A percentile compares a stretch with the other conserved stretches of the same genome.
Evolutionary conservation across 257 asterid species (phyloP).

Genomic region (Knoxia roxburghii): DNA sequence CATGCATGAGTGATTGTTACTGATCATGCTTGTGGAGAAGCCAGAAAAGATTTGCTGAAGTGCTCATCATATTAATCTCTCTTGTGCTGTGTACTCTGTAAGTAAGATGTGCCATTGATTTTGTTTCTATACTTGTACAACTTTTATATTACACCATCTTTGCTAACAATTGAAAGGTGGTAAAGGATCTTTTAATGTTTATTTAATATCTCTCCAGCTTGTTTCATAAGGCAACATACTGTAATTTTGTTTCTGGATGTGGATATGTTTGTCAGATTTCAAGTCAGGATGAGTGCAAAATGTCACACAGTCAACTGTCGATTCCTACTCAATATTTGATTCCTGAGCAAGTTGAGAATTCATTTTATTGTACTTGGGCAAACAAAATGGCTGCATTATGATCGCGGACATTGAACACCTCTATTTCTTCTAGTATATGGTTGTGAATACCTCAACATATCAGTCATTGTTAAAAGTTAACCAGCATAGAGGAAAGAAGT

Average conservation of each 20-base stretch:
- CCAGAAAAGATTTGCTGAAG: conserved; percentile 11
- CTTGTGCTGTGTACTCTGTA: conserved; percentile 32
- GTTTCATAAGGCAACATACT: no score
- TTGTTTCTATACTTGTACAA: neutral
- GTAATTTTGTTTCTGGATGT: no score
- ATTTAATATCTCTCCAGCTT: neutral
- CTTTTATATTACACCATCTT: neutral
- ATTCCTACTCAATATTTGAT: no score
- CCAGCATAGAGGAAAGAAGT: no score
- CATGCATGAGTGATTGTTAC: conserved; percentile 39
- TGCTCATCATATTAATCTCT: conserved; percentile 20
- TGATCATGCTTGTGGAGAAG: conserved; percentile 18
- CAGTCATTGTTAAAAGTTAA: no score
- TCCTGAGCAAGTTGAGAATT: neutral
- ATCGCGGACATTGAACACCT: neutral
- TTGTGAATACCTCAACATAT: no score
- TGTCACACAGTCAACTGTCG: no score
- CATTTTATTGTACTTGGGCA: neutral
- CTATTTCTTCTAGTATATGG: neutral
- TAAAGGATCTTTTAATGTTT: neutral
- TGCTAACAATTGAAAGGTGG: neutral
- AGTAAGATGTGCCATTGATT: conserved; percentile 19
- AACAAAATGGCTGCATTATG: neutral
- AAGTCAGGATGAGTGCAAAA: no score
- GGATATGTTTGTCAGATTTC: no score